Percentiles rank a stretch among this genome's conserved stretches.
phyloP scores from a whole-genome alignment of 768 basidiomycete genomes.

The Paxillus rubicundulus region DNA sequence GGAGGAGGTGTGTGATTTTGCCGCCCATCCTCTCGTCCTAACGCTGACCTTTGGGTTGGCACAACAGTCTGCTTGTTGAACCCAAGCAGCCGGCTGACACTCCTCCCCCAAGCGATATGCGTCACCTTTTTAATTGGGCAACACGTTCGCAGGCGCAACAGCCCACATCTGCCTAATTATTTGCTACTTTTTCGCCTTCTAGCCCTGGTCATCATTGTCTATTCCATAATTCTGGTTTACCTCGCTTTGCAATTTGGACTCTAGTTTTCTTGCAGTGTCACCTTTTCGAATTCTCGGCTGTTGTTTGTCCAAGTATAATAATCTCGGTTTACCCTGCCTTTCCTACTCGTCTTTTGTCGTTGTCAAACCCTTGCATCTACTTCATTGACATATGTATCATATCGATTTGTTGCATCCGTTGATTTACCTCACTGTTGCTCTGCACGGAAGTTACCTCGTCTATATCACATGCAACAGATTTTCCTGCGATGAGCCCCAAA shows the following conservation, averaged over 20 bases:
- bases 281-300: conserved; percentile 3
- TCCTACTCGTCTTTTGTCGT: conserved; percentile 21
- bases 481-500: neutral
- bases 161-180: conserved; percentile 34
- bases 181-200: neutral
- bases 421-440: conserved; percentile 27
- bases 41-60: conserved; percentile 1
- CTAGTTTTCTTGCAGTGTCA: conserved; percentile 15
- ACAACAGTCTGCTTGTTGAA: conserved; percentile 70
- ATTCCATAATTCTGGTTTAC: conserved; percentile 1
- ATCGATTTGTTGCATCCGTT: conserved; percentile 24
- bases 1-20: conserved; percentile 60
- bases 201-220: conserved; percentile 18
- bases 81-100: conserved; percentile 77
- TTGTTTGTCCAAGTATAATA: conserved; percentile 22
- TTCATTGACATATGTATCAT: conserved; percentile 23
- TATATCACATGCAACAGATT: conserved; percentile 8
- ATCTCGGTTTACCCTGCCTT: conserved; percentile 22
- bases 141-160: conserved; percentile 51
- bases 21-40: neutral
- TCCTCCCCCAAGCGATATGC: conserved; percentile 63
- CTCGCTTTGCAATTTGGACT: conserved; percentile 1
- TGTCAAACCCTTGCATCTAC: conserved; percentile 26
- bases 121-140: conserved; percentile 79
- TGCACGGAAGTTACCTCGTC: conserved; percentile 20